Conservation (phyloP, 1,139 yeast genomes). For the Nadsonia starkeyi-henricii region DNA sequence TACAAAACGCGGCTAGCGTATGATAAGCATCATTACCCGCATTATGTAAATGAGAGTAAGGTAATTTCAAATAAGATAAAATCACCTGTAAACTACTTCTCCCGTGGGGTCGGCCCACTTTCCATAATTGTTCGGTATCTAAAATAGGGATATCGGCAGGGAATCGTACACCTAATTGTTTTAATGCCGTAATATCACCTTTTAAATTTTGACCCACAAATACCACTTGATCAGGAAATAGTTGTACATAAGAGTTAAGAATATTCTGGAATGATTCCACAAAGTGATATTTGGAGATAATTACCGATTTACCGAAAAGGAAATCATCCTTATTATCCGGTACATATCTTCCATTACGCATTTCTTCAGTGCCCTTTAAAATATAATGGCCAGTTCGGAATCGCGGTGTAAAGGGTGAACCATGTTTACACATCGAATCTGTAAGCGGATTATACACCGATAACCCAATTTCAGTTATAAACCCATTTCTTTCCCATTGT, state of each 20-base stretch:
- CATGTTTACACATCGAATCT: background rate
- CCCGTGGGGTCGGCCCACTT: constrained; percentile 28
- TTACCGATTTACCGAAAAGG: background rate
- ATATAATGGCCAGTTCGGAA: background rate
- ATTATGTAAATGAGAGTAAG: constrained; percentile 55
- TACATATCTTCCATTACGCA: background rate
- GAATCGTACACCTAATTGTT: background rate
- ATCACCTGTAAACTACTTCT: constrained; percentile 40
- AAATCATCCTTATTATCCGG: background rate
- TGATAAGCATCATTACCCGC: constrained; percentile 78
- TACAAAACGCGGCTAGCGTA: constrained; percentile 41
- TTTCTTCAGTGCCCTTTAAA: background rate
- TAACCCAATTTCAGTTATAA: background rate
- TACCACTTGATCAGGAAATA: background rate
- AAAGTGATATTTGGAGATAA: background rate
- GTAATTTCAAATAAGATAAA: constrained; percentile 38
- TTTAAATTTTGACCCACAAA: background rate
- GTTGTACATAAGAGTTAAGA: background rate
- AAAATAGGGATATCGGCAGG: constrained; percentile 18
- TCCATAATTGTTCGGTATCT: constrained; percentile 44
- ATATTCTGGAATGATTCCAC: background rate
- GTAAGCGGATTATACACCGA: background rate
- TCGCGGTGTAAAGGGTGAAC: background rate
- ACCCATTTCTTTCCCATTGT: background rate
- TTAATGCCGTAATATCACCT: background rate